phyloP scores from a whole-genome alignment of 2,329 filamentous ascomycete genomes.

The Cucurbitaria berberidis region DNA sequence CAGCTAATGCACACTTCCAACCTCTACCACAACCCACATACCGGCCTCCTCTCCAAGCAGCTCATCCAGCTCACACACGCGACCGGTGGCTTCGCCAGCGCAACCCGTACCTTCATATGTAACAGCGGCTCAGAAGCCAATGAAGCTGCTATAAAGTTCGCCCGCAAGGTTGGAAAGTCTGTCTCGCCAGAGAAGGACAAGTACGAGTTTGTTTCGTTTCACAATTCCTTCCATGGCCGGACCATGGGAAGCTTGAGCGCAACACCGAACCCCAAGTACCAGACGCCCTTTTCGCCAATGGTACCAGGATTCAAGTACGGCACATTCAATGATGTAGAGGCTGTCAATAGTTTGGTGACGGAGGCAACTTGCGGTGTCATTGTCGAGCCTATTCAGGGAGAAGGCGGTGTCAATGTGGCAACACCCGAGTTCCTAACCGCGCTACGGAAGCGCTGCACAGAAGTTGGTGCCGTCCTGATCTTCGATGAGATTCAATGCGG shows the following conservation, averaged over 20 bases:
- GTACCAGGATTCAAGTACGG: slow-evolving; percentile 90
- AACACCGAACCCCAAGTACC: slow-evolving; percentile 97
- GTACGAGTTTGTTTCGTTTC: slow-evolving; percentile 86
- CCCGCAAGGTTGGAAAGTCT: slow-evolving; percentile 85
- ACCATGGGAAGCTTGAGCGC: slow-evolving; percentile 96
- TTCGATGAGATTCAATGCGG: slow-evolving; percentile 99
- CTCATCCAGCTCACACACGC: slow-evolving; percentile 81
- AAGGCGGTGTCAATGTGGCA: slow-evolving; percentile 88
- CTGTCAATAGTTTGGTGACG: slow-evolving; percentile 75
- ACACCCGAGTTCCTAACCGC: slow-evolving; percentile 82
- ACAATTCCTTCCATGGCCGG: slow-evolving; percentile 91
- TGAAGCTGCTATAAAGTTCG: slow-evolving; percentile 96
- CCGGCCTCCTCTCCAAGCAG: slow-evolving; percentile 82
- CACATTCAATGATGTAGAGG: slow-evolving; percentile 79
- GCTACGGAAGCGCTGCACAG: slow-evolving; percentile 81
- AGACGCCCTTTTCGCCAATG: slow-evolving; percentile 94
- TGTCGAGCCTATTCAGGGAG: slow-evolving; percentile 95
- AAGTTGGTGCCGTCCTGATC: slow-evolving; percentile 86
- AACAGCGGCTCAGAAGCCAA: slow-evolving; percentile 98
- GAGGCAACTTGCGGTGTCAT: slow-evolving; percentile 92
- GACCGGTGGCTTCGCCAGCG: slow-evolving; percentile 82
- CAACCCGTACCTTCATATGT: slow-evolving; percentile 84
- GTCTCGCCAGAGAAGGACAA: slow-evolving; percentile 74
- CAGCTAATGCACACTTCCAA: slow-evolving; percentile 92
- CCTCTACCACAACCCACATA: slow-evolving; percentile 97